phyloP scores from a whole-genome alignment of 2,329 filamentous ascomycete genomes.

The Thelonectria discophora region DNA sequence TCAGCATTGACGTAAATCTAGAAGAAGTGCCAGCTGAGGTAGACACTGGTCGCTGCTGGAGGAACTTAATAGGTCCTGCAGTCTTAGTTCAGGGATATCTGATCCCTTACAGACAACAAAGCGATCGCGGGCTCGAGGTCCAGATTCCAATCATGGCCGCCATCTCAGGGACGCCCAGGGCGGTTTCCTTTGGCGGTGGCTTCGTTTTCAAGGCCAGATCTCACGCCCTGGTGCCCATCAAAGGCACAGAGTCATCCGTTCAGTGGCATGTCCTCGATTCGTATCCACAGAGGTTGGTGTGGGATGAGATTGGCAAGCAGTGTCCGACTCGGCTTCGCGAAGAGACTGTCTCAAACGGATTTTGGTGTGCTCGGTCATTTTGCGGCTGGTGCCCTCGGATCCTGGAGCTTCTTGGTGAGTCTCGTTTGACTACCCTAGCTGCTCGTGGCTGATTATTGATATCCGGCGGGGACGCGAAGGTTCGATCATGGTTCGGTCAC shows the following conservation, averaged over 20 bases:
- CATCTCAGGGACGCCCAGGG: background rate
- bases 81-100: constrained; percentile 3
- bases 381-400: constrained; percentile 12
- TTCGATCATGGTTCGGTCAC: background rate
- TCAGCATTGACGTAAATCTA: constrained; percentile 7
- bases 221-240: constrained; percentile 4
- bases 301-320: constrained; percentile 3
- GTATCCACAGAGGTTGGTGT: constrained; percentile 3
- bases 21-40: background rate
- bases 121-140: constrained; percentile 3
- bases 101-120: background rate
- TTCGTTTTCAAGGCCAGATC: constrained; percentile 17
- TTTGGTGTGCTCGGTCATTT: background rate
- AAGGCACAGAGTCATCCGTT: background rate
- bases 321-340: constrained; percentile 2
- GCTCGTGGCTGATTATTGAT: background rate
- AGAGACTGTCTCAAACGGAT: background rate
- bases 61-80: background rate
- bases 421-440: background rate
- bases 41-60: background rate
- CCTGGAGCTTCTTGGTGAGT: constrained; percentile 8
- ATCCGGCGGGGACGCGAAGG: background rate
- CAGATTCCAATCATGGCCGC: constrained; percentile 1
- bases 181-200: constrained; percentile 3
- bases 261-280: constrained; percentile 12